Evolutionary conservation across 495 filamentous ascomycete genomes (phyloP).

Genomic region (Penicilliopsis zonata): DNA sequence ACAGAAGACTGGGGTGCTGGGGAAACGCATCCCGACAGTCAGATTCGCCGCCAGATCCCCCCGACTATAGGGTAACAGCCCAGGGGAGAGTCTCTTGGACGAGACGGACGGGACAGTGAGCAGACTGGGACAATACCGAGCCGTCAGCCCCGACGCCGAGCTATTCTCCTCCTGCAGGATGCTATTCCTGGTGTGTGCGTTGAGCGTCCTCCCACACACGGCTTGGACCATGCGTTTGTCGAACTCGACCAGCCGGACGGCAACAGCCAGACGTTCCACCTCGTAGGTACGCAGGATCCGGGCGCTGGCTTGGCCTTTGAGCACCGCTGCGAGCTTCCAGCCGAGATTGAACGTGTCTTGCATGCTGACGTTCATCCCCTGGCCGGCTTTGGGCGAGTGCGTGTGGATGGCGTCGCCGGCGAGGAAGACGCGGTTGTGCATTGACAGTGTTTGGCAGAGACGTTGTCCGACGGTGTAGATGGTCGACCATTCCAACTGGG

Average conservation of each 20-base stretch:
- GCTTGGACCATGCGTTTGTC: no score
- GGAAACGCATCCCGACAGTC: slow-evolving; percentile 37
- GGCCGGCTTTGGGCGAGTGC: slow-evolving; percentile 46
- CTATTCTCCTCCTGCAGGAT: no score
- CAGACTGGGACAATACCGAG: no score
- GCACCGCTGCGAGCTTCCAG: slow-evolving; percentile 63
- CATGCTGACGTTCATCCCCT: slow-evolving; percentile 38
- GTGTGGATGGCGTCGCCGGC: slow-evolving; percentile 51
- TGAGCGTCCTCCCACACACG: no score
- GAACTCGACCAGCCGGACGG: slow-evolving; percentile 62
- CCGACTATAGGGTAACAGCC: no score
- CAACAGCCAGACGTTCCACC: slow-evolving; percentile 53
- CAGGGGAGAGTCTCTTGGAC: no score
- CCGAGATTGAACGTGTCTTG: slow-evolving; percentile 56
- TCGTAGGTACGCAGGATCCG: slow-evolving; percentile 57
- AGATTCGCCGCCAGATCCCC: slow-evolving; percentile 26
- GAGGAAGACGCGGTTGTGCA: slow-evolving; percentile 51
- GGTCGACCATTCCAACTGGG: slow-evolving; percentile 52
- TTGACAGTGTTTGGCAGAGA: slow-evolving; percentile 46
- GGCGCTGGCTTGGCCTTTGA: slow-evolving; percentile 43
- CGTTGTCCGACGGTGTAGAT: slow-evolving; percentile 53
- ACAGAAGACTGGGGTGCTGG: slow-evolving; percentile 42
- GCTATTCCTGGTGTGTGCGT: no score
- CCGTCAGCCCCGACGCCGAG: no score
- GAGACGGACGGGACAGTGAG: no score